Evolutionary conservation across 192 early-diverging fungal genomes (phyloP).

Genomic region (Fimicolochytrium jonesii): DNA sequence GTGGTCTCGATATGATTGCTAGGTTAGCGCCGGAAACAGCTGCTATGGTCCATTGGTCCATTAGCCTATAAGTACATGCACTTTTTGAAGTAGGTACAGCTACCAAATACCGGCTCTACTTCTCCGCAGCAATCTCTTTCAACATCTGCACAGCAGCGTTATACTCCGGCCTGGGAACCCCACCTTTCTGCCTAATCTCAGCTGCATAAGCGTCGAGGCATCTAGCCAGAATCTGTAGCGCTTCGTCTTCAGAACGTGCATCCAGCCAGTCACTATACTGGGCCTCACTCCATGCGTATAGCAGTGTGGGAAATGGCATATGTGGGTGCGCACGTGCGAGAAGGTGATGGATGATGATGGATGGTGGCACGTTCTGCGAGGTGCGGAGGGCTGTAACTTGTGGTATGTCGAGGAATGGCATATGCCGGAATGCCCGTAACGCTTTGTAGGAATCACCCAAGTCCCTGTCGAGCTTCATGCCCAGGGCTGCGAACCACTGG

Average conservation of each 20-base stretch:
- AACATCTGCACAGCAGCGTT: slow-evolving; percentile 3
- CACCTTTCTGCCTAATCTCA: slow-evolving; percentile 27
- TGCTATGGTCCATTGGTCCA: no score
- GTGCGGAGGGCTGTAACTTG: slow-evolving; percentile 45
- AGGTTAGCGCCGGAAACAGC: no score
- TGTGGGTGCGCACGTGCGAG: slow-evolving; percentile 49
- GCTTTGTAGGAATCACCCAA: slow-evolving; percentile 53
- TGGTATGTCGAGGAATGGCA: slow-evolving; percentile 59
- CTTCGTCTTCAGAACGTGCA: slow-evolving; percentile 46
- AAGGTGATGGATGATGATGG: slow-evolving; percentile 61
- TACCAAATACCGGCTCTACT: no score
- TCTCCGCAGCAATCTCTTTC: neutral
- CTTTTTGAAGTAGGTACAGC: no score
- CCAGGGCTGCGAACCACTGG: slow-evolving; percentile 55
- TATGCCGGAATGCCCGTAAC: slow-evolving; percentile 57
- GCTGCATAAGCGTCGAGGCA: slow-evolving; percentile 42
- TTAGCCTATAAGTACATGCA: no score
- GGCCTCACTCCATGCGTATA: slow-evolving; percentile 53
- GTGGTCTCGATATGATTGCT: no score
- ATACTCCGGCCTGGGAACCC: slow-evolving; percentile 31
- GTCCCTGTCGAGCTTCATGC: slow-evolving; percentile 55
- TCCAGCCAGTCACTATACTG: slow-evolving; percentile 72
- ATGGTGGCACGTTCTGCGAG: slow-evolving; percentile 40
- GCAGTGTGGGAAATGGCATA: slow-evolving; percentile 51
- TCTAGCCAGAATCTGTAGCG: slow-evolving; percentile 37